Evolutionary conservation across 345 rosid species (phyloP).

Genomic region (Arabidopsis thaliana): TAIR10.1 NC_003074.8:9964001-9964500

Average conservation of each 20-base stretch:
- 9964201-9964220: slow-evolving; percentile 89
- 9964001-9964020: background rate
- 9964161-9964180: slow-evolving; percentile 68
- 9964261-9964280: slow-evolving; percentile 88
- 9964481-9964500: background rate
- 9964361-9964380: slow-evolving; percentile 70
- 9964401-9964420: slow-evolving; percentile 45
- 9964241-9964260: slow-evolving; percentile 95
- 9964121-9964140: slow-evolving; percentile 98
- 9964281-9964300: slow-evolving; percentile 87
- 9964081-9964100: slow-evolving; percentile 36
- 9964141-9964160: slow-evolving; percentile 92
- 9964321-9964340: slow-evolving; percentile 78
- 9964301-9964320: slow-evolving; percentile 76
- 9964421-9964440: slow-evolving; percentile 60
- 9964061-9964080: background rate
- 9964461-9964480: slow-evolving; percentile 35
- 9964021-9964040: background rate
- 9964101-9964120: slow-evolving; percentile 92
- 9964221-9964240: slow-evolving; percentile 91
- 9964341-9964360: slow-evolving; percentile 89
- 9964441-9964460: slow-evolving; percentile 62
- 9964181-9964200: slow-evolving; percentile 66
- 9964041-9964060: slow-evolving; percentile 3
- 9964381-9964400: slow-evolving; percentile 25